A percentile compares a stretch with the other conserved stretches of the same genome.
Evolutionary conservation across 2,329 filamentous ascomycete genomes (phyloP).

Genomic region (Nothophaeocryptopus gaeumannii): DNA sequence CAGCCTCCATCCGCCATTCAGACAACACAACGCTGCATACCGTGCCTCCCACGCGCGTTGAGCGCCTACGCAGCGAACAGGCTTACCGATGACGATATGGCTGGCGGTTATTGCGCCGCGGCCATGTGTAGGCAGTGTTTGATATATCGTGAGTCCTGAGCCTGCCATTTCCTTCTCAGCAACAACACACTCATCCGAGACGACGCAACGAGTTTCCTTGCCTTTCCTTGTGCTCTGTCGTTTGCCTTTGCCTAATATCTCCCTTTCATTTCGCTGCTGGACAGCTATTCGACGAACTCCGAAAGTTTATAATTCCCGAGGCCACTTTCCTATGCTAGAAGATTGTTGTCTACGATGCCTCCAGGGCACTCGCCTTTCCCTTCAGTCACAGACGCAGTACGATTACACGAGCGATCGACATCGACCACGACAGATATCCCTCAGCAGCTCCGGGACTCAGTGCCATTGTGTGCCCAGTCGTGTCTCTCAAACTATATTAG

Average conservation of each 20-base stretch:
- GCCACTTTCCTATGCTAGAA: conserved; percentile 2
- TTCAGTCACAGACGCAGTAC: neutral
- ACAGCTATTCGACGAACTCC: conserved; percentile 19
- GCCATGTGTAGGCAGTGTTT: neutral
- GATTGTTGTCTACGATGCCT: conserved; percentile 18
- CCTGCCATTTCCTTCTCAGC: neutral
- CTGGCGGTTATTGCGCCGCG: conserved; percentile 15
- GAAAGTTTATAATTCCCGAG: conserved; percentile 4
- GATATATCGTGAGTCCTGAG: conserved; percentile 1
- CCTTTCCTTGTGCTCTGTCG: neutral
- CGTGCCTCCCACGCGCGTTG: conserved; percentile 14
- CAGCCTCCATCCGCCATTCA: conserved; percentile 8
- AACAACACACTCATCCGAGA: too few relatives aligned
- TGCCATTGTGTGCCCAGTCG: conserved; percentile 31
- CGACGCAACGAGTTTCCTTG: conserved; percentile 26
- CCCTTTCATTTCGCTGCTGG: conserved; percentile 26
- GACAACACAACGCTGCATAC: conserved; percentile 2
- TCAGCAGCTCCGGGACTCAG: conserved; percentile 18
- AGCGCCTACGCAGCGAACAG: conserved; percentile 17
- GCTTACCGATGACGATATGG: conserved; percentile 16
- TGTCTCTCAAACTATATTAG: conserved; percentile 29
- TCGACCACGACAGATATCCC: conserved; percentile 14
- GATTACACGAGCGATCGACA: conserved; percentile 4
- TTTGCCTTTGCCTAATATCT: conserved; percentile 5
- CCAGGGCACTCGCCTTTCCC: conserved; percentile 1